These are phyloP conservation scores for Ganoderma boninense DNA, from an alignment of 1,284 basidiomycete species.

Conservation along the genomic window DNA sequence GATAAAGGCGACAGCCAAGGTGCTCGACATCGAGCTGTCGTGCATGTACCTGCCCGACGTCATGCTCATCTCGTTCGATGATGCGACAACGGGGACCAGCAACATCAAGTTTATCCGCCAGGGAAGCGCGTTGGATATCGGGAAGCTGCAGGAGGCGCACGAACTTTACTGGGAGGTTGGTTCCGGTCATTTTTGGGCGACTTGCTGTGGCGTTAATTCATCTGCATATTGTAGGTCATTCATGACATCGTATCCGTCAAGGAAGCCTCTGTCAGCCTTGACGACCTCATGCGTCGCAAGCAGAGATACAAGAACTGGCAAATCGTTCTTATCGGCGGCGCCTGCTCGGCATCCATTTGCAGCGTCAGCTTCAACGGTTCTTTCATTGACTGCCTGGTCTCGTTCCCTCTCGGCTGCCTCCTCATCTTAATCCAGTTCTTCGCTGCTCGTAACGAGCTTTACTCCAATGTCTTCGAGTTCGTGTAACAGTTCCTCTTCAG, in stretches of 20 bases:
- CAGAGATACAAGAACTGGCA: conserved; percentile 73
- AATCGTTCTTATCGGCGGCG: conserved; percentile 79
- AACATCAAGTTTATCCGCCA: conserved; percentile 89
- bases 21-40: conserved; percentile 86
- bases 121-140: conserved; percentile 76
- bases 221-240: conserved; percentile 64
- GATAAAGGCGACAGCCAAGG: conserved; percentile 85
- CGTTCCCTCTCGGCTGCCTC: conserved; percentile 84
- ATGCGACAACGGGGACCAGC: conserved; percentile 84
- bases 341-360: conserved; percentile 86
- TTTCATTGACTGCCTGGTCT: conserved; percentile 82
- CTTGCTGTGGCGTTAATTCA: background rate
- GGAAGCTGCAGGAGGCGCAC: conserved; percentile 82
- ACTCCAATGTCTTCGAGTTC: conserved; percentile 87
- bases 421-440: conserved; percentile 82
- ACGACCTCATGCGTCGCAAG: conserved; percentile 77
- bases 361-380: conserved; percentile 77
- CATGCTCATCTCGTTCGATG: conserved; percentile 86
- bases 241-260: conserved; percentile 88
- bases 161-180: conserved; percentile 79
- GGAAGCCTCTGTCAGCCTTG: conserved; percentile 78
- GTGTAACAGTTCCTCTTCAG: conserved; percentile 37
- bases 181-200: too few relatives aligned
- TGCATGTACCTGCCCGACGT: conserved; percentile 90
- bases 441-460: conserved; percentile 82